Evolutionary conservation across 345 rosid genomes (phyloP).

Genomic region (Raphanus sativus): DNA sequence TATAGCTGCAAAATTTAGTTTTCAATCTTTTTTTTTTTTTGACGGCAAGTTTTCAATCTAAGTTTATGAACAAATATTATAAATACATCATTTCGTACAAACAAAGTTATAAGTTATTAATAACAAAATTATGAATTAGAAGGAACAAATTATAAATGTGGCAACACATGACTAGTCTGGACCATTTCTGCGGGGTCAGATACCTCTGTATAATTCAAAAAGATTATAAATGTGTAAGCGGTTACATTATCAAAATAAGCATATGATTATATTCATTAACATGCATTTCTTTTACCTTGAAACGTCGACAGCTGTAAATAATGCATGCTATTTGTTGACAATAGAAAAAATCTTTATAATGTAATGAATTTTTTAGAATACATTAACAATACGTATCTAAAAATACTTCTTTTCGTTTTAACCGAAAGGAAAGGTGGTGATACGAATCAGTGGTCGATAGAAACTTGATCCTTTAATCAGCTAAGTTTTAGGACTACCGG

Average conservation of each 20-base stretch:
- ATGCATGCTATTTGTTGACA: neutral
- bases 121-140: no score
- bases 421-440: slow-evolving; percentile 7
- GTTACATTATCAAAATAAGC: neutral
- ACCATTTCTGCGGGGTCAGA: no score
- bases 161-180: no score
- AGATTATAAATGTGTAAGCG: neutral
- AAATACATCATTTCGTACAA: no score
- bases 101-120: no score
- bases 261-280: no score
- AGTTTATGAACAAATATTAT: no score
- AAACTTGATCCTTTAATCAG: slow-evolving; percentile 1
- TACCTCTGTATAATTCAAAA: no score
- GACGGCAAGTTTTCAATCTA: no score
- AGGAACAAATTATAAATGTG: no score
- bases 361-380: neutral
- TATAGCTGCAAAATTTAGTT: no score
- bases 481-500: slow-evolving; percentile 1
- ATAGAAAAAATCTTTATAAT: neutral
- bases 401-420: slow-evolving; percentile 1
- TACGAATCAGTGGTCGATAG: slow-evolving; percentile 18
- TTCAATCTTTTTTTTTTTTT: no score
- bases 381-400: slow-evolving; percentile 9
- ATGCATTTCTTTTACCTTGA: neutral
- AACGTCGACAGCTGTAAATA: neutral